phyloP scores from a whole-genome alignment of 2,329 filamentous ascomycete species.

The Neurospora sp. region DNA sequence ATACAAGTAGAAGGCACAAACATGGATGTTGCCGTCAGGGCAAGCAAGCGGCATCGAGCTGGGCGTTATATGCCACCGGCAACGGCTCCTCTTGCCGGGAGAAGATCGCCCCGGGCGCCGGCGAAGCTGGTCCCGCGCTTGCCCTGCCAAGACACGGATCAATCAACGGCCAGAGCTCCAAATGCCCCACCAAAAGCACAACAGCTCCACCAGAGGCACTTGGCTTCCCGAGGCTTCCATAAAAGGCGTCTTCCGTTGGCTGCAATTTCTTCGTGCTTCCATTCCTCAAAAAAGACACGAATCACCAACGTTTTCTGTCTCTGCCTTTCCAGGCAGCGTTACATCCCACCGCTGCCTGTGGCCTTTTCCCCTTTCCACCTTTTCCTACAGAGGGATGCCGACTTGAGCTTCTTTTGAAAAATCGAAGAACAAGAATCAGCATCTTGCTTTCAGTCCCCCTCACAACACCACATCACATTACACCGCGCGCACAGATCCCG shows the following conservation, averaged over 20 bases:
- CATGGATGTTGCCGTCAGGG: neutral
- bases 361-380: constrained; percentile 4
- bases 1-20: neutral
- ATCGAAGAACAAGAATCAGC: constrained; percentile 7
- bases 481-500: neutral
- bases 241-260: constrained; percentile 11
- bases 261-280: constrained; percentile 13
- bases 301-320: constrained; percentile 15
- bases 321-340: neutral
- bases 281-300: constrained; percentile 19
- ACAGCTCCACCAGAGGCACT: neutral
- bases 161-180: constrained; percentile 9
- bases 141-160: constrained; percentile 2
- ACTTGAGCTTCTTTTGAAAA: constrained; percentile 13
- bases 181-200: constrained; percentile 9
- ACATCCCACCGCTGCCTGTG: constrained; percentile 10
- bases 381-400: constrained; percentile 9
- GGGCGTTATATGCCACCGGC: neutral
- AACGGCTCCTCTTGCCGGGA: neutral
- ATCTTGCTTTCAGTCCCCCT: neutral
- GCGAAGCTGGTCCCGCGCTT: neutral
- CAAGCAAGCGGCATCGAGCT: neutral
- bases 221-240: constrained; percentile 11
- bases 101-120: neutral
- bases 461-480: constrained; percentile 3